These are phyloP conservation scores for Erodium moschatum DNA, from an alignment of 441 rosid genomes.

Conservation along the genomic window DNA sequence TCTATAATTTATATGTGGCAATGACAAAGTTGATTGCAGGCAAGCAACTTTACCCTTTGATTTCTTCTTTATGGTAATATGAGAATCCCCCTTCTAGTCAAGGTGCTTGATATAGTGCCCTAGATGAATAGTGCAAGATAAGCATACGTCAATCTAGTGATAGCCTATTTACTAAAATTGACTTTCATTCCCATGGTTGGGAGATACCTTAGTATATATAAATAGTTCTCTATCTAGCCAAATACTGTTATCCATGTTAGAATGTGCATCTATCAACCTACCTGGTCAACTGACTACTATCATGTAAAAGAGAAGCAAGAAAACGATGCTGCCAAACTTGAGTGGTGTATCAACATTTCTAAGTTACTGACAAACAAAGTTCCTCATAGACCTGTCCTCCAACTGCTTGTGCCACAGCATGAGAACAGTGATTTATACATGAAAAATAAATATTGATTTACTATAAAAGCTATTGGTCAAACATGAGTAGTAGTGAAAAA, in stretches of 20 bases:
- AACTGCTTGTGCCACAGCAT: slow-evolving; percentile 2
- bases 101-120: neutral
- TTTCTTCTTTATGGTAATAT: neutral
- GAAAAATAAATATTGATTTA: neutral
- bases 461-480: neutral
- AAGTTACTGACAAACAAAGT: neutral
- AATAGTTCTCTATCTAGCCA: neutral
- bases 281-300: neutral
- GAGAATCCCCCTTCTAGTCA: slow-evolving; percentile 2
- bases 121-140: neutral
- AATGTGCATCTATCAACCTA: neutral
- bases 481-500: neutral
- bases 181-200: neutral
- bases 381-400: neutral
- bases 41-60: neutral
- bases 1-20: neutral
- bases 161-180: neutral
- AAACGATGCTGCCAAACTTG: neutral
- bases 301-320: neutral
- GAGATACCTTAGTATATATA: neutral
- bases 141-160: neutral
- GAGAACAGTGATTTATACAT: neutral
- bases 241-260: neutral
- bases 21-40: neutral
- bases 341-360: neutral